These are phyloP conservation scores for Amaranthus hypochondriacus DNA, from an alignment of 148 eudicot species.

Conservation along the genomic window DNA sequence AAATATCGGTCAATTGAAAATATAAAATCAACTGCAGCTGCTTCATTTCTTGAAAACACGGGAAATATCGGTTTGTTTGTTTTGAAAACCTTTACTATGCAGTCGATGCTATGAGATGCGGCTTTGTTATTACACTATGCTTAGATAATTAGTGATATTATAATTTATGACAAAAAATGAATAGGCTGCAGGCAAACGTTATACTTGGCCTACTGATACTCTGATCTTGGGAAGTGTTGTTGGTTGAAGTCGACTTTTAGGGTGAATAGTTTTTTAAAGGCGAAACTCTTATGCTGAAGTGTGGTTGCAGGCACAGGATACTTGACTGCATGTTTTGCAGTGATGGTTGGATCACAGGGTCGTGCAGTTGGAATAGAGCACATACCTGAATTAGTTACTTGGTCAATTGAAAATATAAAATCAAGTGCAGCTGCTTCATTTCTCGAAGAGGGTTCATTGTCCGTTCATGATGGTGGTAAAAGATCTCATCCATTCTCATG, in stretches of 20 bases:
- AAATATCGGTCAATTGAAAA: conserved; percentile 45
- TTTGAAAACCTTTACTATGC: too few relatives aligned
- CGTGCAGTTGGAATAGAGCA: conserved; percentile 92
- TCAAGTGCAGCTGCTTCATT: conserved; percentile 81
- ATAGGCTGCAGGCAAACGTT: neutral
- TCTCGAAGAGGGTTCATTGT: conserved; percentile 64
- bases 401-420: conserved; percentile 61
- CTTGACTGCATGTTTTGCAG: conserved; percentile 91
- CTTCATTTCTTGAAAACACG: conserved; percentile 41
- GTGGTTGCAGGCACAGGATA: conserved; percentile 77
- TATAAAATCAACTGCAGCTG: conserved; percentile 74
- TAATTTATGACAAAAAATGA: neutral
- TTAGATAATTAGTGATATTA: too few relatives aligned
- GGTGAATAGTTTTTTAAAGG: neutral
- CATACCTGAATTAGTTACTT: conserved; percentile 71
- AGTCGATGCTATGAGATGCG: too few relatives aligned
- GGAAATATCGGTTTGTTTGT: too few relatives aligned
- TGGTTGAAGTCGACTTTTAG: neutral
- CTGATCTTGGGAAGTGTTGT: neutral
- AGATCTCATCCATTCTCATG: neutral
- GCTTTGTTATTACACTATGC: too few relatives aligned
- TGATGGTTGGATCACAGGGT: conserved; percentile 90
- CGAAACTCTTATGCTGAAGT: neutral
- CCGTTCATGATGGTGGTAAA: conserved; percentile 80
- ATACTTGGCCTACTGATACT: neutral